phyloP scores from a whole-genome alignment of 495 filamentous ascomycete genomes.

The Penicillium angulare region DNA sequence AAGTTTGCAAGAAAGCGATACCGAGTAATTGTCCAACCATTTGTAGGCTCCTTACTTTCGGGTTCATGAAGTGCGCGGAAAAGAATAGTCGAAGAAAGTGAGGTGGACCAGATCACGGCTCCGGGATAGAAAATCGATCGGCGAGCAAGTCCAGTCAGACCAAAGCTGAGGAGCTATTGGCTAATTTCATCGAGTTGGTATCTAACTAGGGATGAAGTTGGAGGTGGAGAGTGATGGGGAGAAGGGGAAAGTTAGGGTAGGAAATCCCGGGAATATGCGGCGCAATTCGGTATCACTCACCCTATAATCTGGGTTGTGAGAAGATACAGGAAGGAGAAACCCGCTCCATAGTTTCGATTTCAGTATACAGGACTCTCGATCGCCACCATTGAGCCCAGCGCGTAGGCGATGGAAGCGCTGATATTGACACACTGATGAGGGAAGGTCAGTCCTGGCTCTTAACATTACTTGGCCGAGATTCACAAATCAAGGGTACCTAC shows the following conservation, averaged over 20 bases:
- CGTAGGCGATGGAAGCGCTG: constrained; percentile 48
- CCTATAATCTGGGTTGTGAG: constrained; percentile 66
- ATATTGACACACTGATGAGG: constrained; percentile 36
- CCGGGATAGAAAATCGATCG: constrained; percentile 58
- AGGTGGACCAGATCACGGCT: constrained; percentile 34
- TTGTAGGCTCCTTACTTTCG: constrained; percentile 39
- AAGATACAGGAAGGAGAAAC: constrained; percentile 61
- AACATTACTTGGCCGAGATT: too few species aligned
- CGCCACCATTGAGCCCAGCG: constrained; percentile 59
- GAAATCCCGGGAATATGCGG: neutral
- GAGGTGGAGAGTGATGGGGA: too few species aligned
- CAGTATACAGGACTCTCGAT: constrained; percentile 53
- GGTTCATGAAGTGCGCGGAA: constrained; percentile 47
- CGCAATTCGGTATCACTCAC: constrained; percentile 21
- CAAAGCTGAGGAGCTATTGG: constrained; percentile 24
- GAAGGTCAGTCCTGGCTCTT: too few species aligned
- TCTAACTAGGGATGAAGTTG: too few species aligned
- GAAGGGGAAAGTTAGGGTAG: too few species aligned
- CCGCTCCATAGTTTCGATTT: constrained; percentile 58
- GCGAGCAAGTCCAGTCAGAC: constrained; percentile 61
- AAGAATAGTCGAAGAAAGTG: constrained; percentile 26
- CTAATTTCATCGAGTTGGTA: too few species aligned
- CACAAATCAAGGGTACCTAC: too few species aligned
- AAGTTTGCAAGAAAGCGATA: constrained; percentile 56
- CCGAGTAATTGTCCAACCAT: constrained; percentile 55